Evolutionary conservation across 164 flowering plant genomes (phyloP).

Genomic region (Pachysandra terminalis): DNA sequence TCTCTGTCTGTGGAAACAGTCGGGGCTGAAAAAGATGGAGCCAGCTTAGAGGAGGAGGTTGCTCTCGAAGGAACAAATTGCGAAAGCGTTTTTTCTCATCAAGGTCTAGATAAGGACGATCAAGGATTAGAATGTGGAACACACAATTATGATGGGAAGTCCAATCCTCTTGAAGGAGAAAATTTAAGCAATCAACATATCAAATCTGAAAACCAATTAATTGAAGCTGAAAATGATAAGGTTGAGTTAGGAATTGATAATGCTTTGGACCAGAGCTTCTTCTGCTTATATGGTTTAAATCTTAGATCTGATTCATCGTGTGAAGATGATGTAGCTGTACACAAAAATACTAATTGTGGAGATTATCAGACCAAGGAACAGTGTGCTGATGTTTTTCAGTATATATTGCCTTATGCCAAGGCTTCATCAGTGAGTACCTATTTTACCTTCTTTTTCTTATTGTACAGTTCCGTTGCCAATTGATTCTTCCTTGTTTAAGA

Average conservation of each 20-base stretch:
- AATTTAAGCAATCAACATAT: too few species aligned
- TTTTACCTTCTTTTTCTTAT: conserved; percentile 10
- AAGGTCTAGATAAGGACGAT: conserved; percentile 22
- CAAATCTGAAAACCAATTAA: conserved; percentile 32
- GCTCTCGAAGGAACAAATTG: conserved; percentile 19
- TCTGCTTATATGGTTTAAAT: conserved; percentile 95
- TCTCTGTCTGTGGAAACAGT: conserved; percentile 18
- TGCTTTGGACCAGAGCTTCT: conserved; percentile 93
- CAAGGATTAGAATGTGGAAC: conserved; percentile 25
- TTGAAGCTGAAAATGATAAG: conserved; percentile 71
- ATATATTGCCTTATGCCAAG: conserved; percentile 85
- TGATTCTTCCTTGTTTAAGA: neutral
- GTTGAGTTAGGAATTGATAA: conserved; percentile 75
- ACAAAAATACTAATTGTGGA: conserved; percentile 89
- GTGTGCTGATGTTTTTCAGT: conserved; percentile 94
- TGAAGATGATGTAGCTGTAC: conserved; percentile 84
- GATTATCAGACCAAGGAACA: conserved; percentile 98
- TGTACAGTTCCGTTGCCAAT: neutral
- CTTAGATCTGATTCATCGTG: conserved; percentile 78
- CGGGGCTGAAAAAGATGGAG: conserved; percentile 23
- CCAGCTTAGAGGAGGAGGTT: conserved; percentile 23
- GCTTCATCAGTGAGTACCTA: conserved; percentile 82
- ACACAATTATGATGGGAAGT: conserved; percentile 19
- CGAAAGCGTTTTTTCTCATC: conserved; percentile 23
- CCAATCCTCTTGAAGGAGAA: conserved; percentile 19